Percentiles rank a stretch among this genome's conserved stretches.
phyloP scores from a whole-genome alignment of 495 filamentous ascomycete genomes.

The Podospora fimiseda region DNA sequence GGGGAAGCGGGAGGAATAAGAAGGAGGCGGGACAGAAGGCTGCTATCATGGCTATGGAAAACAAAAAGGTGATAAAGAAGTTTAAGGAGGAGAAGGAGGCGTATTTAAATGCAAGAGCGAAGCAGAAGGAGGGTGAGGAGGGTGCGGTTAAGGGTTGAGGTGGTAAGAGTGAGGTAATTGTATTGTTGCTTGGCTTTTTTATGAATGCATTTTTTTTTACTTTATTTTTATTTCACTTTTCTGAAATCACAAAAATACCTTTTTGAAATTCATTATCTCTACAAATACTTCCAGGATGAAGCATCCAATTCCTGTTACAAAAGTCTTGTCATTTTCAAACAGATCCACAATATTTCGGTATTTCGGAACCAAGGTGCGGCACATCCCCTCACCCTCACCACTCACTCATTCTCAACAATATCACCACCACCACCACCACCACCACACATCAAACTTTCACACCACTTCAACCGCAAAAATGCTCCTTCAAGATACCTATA shows the following conservation, averaged over 20 bases:
- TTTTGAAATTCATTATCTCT: no score
- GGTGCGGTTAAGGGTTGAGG: background rate
- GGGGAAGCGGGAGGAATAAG: constrained; percentile 63
- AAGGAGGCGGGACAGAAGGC: constrained; percentile 67
- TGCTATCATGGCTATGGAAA: constrained; percentile 57
- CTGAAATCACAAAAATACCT: no score
- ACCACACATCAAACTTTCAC: background rate
- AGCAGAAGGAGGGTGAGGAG: constrained; percentile 9
- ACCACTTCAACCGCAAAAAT: constrained; percentile 19
- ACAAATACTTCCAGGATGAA: no score
- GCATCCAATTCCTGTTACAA: no score
- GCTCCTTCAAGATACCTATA: constrained; percentile 38
- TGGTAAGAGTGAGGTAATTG: background rate
- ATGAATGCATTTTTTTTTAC: no score
- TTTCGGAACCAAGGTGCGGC: background rate
- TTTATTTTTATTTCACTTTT: no score
- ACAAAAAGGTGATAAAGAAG: constrained; percentile 51
- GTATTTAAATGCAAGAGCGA: constrained; percentile 19
- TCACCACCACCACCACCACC: no score
- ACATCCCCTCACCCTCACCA: background rate
- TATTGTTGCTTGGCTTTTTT: no score
- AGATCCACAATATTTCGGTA: background rate
- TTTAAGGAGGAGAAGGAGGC: constrained; percentile 48
- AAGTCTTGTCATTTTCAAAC: background rate
- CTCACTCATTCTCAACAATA: background rate